Conservation (phyloP, 306 rosid species). For the Prosopis cineraria region DNA sequence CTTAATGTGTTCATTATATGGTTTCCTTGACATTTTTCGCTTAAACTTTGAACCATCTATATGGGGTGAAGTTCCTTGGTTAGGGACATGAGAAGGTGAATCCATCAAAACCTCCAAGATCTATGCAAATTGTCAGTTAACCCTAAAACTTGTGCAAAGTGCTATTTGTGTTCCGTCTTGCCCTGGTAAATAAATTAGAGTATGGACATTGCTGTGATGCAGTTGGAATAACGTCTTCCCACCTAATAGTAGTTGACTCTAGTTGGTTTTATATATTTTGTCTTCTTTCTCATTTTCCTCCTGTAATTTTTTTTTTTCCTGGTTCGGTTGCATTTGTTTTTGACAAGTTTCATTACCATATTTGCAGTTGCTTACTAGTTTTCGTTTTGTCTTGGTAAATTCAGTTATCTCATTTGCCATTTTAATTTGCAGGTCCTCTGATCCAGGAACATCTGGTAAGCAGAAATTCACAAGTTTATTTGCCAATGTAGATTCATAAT, state of each 20-base stretch:
- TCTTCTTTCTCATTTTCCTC: neutral
- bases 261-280: neutral
- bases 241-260: neutral
- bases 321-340: neutral
- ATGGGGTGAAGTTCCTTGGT: slow-evolving; percentile 3
- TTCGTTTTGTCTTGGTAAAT: neutral
- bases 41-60: slow-evolving; percentile 3
- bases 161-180: neutral
- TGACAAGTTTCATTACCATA: neutral
- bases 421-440: slow-evolving; percentile 19
- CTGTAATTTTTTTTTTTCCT: neutral
- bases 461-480: neutral
- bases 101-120: neutral
- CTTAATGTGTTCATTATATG: neutral
- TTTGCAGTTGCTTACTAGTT: neutral
- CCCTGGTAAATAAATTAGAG: neutral
- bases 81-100: neutral
- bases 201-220: neutral
- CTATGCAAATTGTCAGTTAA: neutral
- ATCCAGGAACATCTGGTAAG: slow-evolving; percentile 26
- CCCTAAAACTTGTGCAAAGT: neutral
- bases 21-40: neutral
- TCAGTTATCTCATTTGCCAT: neutral
- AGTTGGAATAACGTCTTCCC: neutral
- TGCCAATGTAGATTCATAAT: neutral